Evolutionary conservation across 176 grass and related monocot genomes (phyloP), one percentile per base, ranked within the genome.

Genomic region (Areca catechu): DNA sequence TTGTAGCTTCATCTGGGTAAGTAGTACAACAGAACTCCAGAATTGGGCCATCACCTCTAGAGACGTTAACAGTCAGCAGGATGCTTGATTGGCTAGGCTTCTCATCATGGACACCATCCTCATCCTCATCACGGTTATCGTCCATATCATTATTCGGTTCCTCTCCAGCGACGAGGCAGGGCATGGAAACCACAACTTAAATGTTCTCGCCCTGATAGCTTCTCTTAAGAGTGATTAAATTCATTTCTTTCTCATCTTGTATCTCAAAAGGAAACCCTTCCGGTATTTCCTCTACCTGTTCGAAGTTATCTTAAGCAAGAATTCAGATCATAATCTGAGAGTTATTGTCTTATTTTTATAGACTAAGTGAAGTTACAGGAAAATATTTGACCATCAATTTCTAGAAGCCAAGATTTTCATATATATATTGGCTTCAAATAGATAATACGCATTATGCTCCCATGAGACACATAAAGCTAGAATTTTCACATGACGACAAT

Each of bases 1-100:
- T 92, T 19, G 82, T 25, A 14, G 92, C 56, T 79, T 98, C 86
- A 5, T 98, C 88, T 0, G 93, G 79, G 63, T 85, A 92, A 5
- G 88, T 88, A 0, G 88, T 89, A 65, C 93, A 98, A 9, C 30
- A 66, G 63, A 98, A 98, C 61, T 89, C 81, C 58, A 98, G 74
- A 19, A 37, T 70, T 2, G 69, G 78, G 0, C 73, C 76, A 0
- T 76, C 59, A 4, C 55, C 79, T 72, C 92, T 98, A 17, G 87
- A 68, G 16, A 98, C 28, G 1, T 47, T 76, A n/a, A 98, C 81
- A 0, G 67, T 85, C 12, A 98, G 71, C n/a, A 87, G 84, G 17
- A 98, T 28, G 54, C 71, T 87, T 0, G 93, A 91, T 4, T 85
- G 67, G 0, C 56, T 48, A 17, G 75, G 61, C 7, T 56, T 76